Base-by-base conservation (phyloP, 176 grass and related monocot genomes). In the Eleusine indica region DNA sequence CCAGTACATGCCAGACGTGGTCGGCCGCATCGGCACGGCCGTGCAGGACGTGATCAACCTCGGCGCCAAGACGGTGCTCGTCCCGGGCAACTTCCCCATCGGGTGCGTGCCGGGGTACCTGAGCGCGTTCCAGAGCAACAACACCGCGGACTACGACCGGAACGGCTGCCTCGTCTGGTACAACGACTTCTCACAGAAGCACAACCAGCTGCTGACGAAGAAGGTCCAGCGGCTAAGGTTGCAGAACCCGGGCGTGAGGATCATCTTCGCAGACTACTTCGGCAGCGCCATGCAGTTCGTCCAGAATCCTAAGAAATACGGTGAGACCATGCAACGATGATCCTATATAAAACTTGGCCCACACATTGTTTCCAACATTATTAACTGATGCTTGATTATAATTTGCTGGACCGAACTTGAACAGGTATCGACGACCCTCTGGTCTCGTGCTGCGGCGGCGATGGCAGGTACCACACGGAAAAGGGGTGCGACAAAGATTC, bases 241-340 rank as follows among this genome's bases (percentile, higher is more conserved):
- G 10, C 74, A 66, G 48, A 53, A 90, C 54, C 88, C 88, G 5
- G 32, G 63, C 28, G 82, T 73, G 18, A 88, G n/a, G 77, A 81
- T 93, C 81, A 82, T 90, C 37, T 93, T 88, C 18, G 91, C 88
- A 0, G 85, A 93, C 68, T 93, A 93, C 68, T 90, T 75, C 38
- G 77, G 68, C 2, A 73, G 82, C 7, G 16, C 74, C 66, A 87
- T 93, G 85, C 17, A 78, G 1, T 69, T 86, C 74, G 74, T 71
- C 77, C 42, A 37, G 22, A 65, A 75, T n/a, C 78, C 85, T 1
- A 29, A 53, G 0, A 64, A 70, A 37, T 82, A 82, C 32, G 84
- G 86, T 89, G 37, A 42, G 83, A 19, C 17, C 6, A 7, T 9
- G 6, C 54, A 58, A n/a, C 6, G 54, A 53, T 53, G 15, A 16